These are phyloP conservation scores for Penicillium concentricum DNA, from an alignment of 2,329 filamentous ascomycete genomes.

Conservation along the genomic window DNA sequence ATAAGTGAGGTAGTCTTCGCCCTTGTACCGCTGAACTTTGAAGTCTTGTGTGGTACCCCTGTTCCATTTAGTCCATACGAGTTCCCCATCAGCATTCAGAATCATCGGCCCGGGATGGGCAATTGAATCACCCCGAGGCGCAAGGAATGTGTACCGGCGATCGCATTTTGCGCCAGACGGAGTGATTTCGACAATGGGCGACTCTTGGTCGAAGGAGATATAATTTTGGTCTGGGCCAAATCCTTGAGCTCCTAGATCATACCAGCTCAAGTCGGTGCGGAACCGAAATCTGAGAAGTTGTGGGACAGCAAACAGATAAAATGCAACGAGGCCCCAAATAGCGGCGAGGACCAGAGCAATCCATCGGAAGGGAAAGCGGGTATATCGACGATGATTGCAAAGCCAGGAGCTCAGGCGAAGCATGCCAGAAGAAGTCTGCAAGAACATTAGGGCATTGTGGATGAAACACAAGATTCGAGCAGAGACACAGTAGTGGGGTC, in stretches of 20 bases:
- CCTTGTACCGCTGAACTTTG: slow-evolving; percentile 47
- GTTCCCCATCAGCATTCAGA: slow-evolving; percentile 28
- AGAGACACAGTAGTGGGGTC: not conserved
- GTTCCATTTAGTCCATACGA: slow-evolving; percentile 33
- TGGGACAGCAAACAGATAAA: slow-evolving; percentile 17
- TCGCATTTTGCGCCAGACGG: slow-evolving; percentile 29
- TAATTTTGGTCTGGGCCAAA: slow-evolving; percentile 31
- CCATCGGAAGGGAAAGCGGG: not conserved
- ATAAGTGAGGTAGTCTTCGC: slow-evolving; percentile 48
- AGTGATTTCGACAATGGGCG: slow-evolving; percentile 27
- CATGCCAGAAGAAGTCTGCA: slow-evolving; percentile 14
- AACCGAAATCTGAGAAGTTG: slow-evolving; percentile 20
- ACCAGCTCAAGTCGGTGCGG: slow-evolving; percentile 21
- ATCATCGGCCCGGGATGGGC: slow-evolving; percentile 44
- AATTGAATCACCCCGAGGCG: slow-evolving; percentile 33
- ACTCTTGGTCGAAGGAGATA: slow-evolving; percentile 30
- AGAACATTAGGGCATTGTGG: slow-evolving; percentile 21
- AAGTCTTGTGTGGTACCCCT: slow-evolving; percentile 47
- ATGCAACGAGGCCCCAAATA: slow-evolving; percentile 8
- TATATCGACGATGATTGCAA: slow-evolving; percentile 1
- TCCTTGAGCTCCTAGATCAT: slow-evolving; percentile 33
- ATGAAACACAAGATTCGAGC: not conserved
- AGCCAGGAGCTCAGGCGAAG: slow-evolving; percentile 15
- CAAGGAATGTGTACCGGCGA: slow-evolving; percentile 30
- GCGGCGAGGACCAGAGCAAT: slow-evolving; percentile 1